These are phyloP conservation scores for Boletus rubropictus DNA, from an alignment of 768 basidiomycete genomes.

Conservation along the genomic window DNA sequence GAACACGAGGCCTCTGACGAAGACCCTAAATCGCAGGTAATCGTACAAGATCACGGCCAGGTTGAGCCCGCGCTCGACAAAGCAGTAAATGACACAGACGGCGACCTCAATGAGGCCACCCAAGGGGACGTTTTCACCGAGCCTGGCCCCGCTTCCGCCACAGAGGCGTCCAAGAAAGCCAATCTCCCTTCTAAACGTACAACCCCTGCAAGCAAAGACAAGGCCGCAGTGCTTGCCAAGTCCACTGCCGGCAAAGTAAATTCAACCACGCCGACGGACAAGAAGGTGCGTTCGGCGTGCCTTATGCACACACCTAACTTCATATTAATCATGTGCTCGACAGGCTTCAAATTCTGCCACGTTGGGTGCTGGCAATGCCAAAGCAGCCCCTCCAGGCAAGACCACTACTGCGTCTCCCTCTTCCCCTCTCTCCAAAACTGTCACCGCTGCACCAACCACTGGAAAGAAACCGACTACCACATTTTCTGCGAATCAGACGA, in stretches of 20 bases:
- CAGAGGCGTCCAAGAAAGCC: conserved; percentile 25
- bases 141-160: conserved; percentile 12
- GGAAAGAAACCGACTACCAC: conserved; percentile 27
- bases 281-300: conserved; percentile 50
- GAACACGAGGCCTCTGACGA: conserved; percentile 38
- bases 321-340: conserved; percentile 25
- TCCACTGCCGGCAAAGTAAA: conserved; percentile 41
- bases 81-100: conserved; percentile 9
- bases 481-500: conserved; percentile 30
- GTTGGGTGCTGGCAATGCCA: conserved; percentile 54
- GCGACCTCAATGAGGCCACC: conserved; percentile 19
- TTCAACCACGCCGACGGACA: conserved; percentile 53
- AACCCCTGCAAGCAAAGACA: conserved; percentile 25
- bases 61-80: conserved; percentile 15
- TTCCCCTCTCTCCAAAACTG: conserved; percentile 29
- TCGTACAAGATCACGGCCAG: conserved; percentile 17
- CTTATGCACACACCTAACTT: conserved; percentile 15
- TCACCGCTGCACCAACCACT: conserved; percentile 25
- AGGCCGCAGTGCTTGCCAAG: conserved; percentile 38
- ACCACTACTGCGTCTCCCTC: conserved; percentile 30
- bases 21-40: conserved; percentile 19
- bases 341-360: conserved; percentile 65
- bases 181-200: conserved; percentile 23
- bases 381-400: conserved; percentile 40
- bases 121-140: conserved; percentile 20